Evolutionary conservation across 2,329 filamentous ascomycete genomes (phyloP).

Genomic region (Beauveria asiatica): DNA sequence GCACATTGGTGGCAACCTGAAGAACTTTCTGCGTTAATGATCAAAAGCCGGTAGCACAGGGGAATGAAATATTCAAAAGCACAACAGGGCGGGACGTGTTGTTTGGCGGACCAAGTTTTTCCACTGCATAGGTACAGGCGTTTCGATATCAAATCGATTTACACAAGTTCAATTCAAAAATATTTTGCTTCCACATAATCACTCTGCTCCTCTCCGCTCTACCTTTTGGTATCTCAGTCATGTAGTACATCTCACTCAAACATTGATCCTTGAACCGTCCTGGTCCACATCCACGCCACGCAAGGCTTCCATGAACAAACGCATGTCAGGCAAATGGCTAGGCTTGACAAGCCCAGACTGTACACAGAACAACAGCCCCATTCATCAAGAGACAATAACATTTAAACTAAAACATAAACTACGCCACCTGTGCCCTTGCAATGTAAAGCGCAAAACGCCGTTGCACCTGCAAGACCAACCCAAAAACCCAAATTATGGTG

Average conservation of each 20-base stretch:
- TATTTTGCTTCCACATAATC: neutral
- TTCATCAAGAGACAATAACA: neutral
- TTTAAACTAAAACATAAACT: neutral
- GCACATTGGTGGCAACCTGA: constrained; percentile 79
- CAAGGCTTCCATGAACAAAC: neutral
- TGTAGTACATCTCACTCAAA: neutral
- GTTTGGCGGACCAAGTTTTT: neutral
- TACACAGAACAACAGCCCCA: neutral
- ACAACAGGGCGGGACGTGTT: neutral
- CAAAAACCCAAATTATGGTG: neutral
- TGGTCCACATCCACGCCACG: neutral
- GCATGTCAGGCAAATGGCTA: neutral
- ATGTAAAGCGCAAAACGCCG: neutral
- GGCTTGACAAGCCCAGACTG: neutral
- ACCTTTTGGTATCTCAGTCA: constrained; percentile 9
- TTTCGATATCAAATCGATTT: neutral
- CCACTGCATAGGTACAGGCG: constrained; percentile 1
- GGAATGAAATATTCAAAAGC: neutral
- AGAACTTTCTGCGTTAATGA: constrained; percentile 53
- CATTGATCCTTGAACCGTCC: neutral
- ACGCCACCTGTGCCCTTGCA: neutral
- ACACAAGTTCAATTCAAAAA: neutral
- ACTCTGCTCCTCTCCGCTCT: neutral
- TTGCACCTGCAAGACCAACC: neutral
- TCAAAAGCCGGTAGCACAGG: no score